Conservation (phyloP, 1,139 yeast species). For the Lizanozyma gosingica region DNA sequence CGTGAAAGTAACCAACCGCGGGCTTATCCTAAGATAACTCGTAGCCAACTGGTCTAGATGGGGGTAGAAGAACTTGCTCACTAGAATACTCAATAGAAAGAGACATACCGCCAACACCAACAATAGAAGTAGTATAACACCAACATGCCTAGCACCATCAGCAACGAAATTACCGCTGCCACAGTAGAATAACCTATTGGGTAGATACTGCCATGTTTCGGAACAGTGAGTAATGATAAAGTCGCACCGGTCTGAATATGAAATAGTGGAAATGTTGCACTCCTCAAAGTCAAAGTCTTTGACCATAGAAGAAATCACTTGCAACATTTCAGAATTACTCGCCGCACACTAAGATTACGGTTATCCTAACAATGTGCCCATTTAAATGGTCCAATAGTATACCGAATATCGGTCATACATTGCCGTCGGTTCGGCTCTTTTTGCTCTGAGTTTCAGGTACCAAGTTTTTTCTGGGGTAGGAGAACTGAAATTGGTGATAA, state of each 20-base stretch:
- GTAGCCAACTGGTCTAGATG: not conserved
- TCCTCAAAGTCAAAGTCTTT: not conserved
- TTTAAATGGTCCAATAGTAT: too few relatives aligned
- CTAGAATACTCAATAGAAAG: not conserved
- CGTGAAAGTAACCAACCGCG: not conserved
- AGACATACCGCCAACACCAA: not conserved
- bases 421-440: too few relatives aligned
- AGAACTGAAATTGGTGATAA: too few relatives aligned
- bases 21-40: not conserved
- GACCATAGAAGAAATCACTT: not conserved
- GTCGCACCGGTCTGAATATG: not conserved
- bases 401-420: too few relatives aligned
- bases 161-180: not conserved
- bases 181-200: not conserved
- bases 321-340: not conserved
- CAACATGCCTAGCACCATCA: not conserved
- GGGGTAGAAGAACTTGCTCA: not conserved
- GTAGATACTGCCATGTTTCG: not conserved
- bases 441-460: too few relatives aligned
- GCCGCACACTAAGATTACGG: not conserved
- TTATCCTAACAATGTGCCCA: too few relatives aligned
- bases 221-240: not conserved
- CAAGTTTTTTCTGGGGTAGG: too few relatives aligned
- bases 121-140: not conserved
- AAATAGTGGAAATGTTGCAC: not conserved